These are phyloP conservation scores for Globomyces pollinis-pini DNA, from an alignment of 192 early-diverging fungal species.

Conservation along the genomic window DNA sequence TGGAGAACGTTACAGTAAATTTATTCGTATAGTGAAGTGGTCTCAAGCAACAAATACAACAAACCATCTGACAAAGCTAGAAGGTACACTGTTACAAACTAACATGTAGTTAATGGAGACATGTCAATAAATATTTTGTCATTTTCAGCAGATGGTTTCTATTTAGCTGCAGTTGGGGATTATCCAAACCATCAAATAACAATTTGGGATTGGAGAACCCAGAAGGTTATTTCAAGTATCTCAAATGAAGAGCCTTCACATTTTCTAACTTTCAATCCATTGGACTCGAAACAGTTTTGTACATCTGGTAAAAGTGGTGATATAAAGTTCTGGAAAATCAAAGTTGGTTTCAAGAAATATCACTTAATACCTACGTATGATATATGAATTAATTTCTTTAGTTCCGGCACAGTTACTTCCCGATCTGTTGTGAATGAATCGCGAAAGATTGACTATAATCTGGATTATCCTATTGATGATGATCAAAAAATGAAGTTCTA, in stretches of 20 bases:
- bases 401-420: not conserved
- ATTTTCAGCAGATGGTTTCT: slow-evolving; percentile 43
- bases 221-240: slow-evolving; percentile 17
- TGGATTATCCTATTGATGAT: slow-evolving; percentile 6
- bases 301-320: slow-evolving; percentile 25
- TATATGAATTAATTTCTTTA: slow-evolving; percentile 3
- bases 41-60: slow-evolving; percentile 16
- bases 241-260: slow-evolving; percentile 20
- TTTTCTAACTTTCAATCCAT: slow-evolving; percentile 38
- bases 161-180: slow-evolving; percentile 38
- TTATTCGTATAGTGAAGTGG: slow-evolving; percentile 40
- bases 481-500: not conserved
- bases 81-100: slow-evolving; percentile 9
- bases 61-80: slow-evolving; percentile 1
- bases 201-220: slow-evolving; percentile 46
- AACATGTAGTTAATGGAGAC: slow-evolving; percentile 19
- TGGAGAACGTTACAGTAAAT: slow-evolving; percentile 27
- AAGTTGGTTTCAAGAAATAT: slow-evolving; percentile 33
- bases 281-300: slow-evolving; percentile 35
- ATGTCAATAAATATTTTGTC: slow-evolving; percentile 19
- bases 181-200: slow-evolving; percentile 33
- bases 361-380: slow-evolving; percentile 29
- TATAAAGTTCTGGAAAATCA: slow-evolving; percentile 42
- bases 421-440: not conserved
- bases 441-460: not conserved